These are phyloP conservation scores for Tetrapyrgos nigripes DNA, from an alignment of 1,284 basidiomycete genomes.

Conservation along the genomic window DNA sequence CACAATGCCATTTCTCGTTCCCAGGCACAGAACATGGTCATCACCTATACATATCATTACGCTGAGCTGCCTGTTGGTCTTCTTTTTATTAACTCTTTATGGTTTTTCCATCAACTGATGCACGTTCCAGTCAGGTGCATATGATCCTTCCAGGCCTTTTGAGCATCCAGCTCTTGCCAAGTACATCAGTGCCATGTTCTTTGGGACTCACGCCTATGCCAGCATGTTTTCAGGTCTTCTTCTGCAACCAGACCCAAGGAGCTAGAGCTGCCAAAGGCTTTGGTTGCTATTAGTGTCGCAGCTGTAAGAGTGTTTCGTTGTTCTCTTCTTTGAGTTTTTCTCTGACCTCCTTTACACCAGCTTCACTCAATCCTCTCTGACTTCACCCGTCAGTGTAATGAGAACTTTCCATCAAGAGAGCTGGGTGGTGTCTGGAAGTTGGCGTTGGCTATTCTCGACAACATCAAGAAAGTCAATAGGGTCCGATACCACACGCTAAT, in stretches of 20 bases:
- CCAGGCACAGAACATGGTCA: not conserved
- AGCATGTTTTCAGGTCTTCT: not conserved
- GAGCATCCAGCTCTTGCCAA: not conserved
- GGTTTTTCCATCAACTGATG: not conserved
- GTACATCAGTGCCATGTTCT: not conserved
- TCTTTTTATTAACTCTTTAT: not conserved
- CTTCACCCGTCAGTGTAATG: not conserved
- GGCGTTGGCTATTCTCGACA: not conserved
- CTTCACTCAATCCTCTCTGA: not conserved
- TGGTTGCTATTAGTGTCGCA: not conserved
- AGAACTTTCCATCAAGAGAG: not conserved
- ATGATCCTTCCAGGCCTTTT: not conserved
- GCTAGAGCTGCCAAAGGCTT: not conserved
- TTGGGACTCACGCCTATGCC: not conserved
- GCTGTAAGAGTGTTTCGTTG: too few relatives aligned
- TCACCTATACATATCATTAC: not conserved
- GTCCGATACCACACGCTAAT: not conserved
- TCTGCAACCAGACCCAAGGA: not conserved
- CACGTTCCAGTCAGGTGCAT: not conserved
- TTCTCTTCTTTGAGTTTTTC: not conserved
- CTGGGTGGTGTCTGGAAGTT: not conserved
- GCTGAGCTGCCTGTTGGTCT: not conserved
- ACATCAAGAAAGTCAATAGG: not conserved
- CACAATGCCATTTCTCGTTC: not conserved
- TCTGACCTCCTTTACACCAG: not conserved